Percentiles rank a stretch among this genome's conserved stretches.
Conservation (phyloP, 306 rosid genomes). For the Cucurbita maxima region DNA sequence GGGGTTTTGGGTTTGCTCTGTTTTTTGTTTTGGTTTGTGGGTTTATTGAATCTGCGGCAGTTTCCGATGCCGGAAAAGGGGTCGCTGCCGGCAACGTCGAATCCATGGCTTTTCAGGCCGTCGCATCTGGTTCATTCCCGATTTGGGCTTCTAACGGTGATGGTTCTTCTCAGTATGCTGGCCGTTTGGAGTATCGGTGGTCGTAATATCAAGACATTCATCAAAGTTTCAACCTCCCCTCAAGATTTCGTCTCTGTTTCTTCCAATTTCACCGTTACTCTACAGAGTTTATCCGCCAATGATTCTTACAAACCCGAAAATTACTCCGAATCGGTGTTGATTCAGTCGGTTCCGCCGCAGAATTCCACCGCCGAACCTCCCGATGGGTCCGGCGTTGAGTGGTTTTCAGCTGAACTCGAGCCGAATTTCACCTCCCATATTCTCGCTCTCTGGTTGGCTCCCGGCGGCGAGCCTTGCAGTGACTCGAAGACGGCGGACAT, state of each 20-base stretch:
- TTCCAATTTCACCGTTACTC: constrained; percentile 18
- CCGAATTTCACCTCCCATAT: constrained; percentile 45
- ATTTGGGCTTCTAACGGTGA: constrained; percentile 34
- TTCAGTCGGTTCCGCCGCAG: constrained; percentile 12
- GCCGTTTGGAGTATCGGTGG: constrained; percentile 62
- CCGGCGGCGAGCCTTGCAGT: constrained; percentile 60
- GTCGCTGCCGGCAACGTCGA: constrained; percentile 12
- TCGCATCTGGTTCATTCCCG: constrained; percentile 48
- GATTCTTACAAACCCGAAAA: constrained; percentile 13
- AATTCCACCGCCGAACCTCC: constrained; percentile 11
- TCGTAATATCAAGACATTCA: constrained; percentile 26
- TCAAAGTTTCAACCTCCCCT: constrained; percentile 36
- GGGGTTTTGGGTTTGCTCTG: not conserved
- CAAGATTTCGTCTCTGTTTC: constrained; percentile 27
- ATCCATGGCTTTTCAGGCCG: constrained; percentile 21
- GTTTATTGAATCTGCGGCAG: not conserved
- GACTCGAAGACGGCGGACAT: constrained; percentile 45
- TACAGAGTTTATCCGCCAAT: constrained; percentile 10
- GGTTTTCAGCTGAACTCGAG: constrained; percentile 57
- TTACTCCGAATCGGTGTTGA: constrained; percentile 4
- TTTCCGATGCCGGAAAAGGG: constrained; percentile 57
- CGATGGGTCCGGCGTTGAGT: constrained; percentile 8
- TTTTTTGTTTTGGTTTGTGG: not conserved
- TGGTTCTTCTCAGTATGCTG: constrained; percentile 41
- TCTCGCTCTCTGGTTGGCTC: constrained; percentile 49